These are phyloP conservation scores for Saussurea involucrata DNA, from an alignment of 129 eudicot genomes.

Conservation along the genomic window DNA sequence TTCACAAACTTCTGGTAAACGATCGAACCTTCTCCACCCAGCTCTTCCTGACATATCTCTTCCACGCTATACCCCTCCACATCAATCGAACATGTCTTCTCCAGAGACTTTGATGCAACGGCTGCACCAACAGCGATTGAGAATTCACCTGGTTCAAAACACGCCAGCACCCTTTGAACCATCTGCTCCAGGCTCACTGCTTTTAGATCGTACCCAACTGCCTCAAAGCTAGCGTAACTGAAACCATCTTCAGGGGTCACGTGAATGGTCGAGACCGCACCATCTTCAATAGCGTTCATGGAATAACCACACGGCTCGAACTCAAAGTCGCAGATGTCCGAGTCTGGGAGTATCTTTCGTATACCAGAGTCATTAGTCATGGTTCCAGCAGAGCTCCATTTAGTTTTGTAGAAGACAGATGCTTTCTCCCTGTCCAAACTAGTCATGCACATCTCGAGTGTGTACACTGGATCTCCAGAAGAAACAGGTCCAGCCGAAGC, in stretches of 20 bases:
- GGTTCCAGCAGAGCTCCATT: constrained; percentile 40
- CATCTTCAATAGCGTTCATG: constrained; percentile 75
- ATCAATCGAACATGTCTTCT: constrained; percentile 18
- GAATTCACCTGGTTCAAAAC: constrained; percentile 76
- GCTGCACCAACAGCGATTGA: constrained; percentile 71
- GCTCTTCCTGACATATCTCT: constrained; percentile 53
- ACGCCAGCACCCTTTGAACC: constrained; percentile 60
- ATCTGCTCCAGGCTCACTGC: constrained; percentile 28
- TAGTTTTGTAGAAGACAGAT: constrained; percentile 66
- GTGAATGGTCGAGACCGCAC: constrained; percentile 73
- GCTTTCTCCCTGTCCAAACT: constrained; percentile 74
- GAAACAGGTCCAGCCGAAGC: constrained; percentile 49
- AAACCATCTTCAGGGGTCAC: constrained; percentile 94
- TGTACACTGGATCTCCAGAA: constrained; percentile 45
- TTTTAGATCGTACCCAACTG: constrained; percentile 70
- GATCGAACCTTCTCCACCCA: constrained; percentile 59
- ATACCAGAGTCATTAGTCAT: constrained; percentile 76
- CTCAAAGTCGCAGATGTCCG: constrained; percentile 77
- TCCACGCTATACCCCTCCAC: constrained; percentile 47
- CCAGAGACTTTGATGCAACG: constrained; percentile 32
- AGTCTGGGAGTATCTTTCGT: constrained; percentile 59
- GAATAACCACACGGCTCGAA: constrained; percentile 98
- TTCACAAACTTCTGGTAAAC: constrained; percentile 59
- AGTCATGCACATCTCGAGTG: constrained; percentile 94
- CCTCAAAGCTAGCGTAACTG: constrained; percentile 92